A percentile compares a stretch with the other conserved stretches of the same genome.
These are phyloP conservation scores for Euphorbia corollata DNA, from an alignment of 441 rosid genomes.

Conservation along the genomic window DNA sequence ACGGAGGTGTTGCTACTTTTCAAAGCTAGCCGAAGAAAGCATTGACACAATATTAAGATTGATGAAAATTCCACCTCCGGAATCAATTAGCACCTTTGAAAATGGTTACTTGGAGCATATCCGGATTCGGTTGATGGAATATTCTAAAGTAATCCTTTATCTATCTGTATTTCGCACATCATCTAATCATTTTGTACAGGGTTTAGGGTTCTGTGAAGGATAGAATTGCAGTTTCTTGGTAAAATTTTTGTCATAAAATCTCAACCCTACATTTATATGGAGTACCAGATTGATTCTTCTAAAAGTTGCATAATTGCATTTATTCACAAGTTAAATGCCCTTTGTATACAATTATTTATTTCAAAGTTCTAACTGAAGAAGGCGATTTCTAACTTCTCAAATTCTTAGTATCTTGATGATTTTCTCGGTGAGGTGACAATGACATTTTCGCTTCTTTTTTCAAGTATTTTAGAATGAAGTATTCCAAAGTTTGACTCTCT, in stretches of 20 bases:
- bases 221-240: background rate
- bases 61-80: slow-evolving; percentile 30
- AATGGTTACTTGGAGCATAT: slow-evolving; percentile 37
- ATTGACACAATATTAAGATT: slow-evolving; percentile 36
- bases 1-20: slow-evolving; percentile 45
- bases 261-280: background rate
- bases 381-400: background rate
- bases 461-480: background rate
- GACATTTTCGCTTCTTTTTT: background rate
- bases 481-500: background rate
- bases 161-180: slow-evolving; percentile 14
- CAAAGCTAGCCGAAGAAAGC: slow-evolving; percentile 44
- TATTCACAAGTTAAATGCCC: background rate
- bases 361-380: background rate
- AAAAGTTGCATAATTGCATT: background rate
- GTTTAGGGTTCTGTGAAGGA: background rate
- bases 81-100: slow-evolving; percentile 30
- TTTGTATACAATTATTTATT: background rate
- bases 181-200: slow-evolving; percentile 10
- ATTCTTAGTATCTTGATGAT: background rate
- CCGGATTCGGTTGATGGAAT: slow-evolving; percentile 51
- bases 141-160: slow-evolving; percentile 43
- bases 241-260: background rate
- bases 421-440: background rate
- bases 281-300: background rate